Percentiles rank a stretch among this genome's conserved stretches.
Evolutionary conservation across 768 basidiomycete genomes (phyloP).

Genomic region (Mycena rosella): DNA sequence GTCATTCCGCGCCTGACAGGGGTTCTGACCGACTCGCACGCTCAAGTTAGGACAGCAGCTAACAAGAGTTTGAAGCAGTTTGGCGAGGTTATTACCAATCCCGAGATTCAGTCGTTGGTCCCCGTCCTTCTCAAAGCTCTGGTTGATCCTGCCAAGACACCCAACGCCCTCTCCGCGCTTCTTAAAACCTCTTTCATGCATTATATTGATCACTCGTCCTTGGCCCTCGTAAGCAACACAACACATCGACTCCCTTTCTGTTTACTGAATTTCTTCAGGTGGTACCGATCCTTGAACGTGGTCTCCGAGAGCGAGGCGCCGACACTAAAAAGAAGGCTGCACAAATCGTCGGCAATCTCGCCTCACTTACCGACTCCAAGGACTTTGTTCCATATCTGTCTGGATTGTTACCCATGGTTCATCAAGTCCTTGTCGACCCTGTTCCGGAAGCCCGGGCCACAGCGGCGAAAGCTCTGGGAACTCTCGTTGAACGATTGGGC

Average conservation of each 20-base stretch:
- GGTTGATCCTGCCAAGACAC: constrained; percentile 94
- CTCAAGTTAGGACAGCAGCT: constrained; percentile 92
- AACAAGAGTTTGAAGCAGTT: constrained; percentile 98
- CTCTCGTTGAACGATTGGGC: constrained; percentile 95
- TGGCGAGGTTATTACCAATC: constrained; percentile 98
- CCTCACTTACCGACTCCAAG: constrained; percentile 87
- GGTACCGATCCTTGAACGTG: constrained; percentile 94
- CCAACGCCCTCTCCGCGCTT: constrained; percentile 85
- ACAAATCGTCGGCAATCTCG: constrained; percentile 97
- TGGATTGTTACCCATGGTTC: constrained; percentile 89
- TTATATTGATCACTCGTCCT: constrained; percentile 96
- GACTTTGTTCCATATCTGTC: constrained; percentile 97
- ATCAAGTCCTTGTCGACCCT: constrained; percentile 93
- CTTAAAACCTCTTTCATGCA: constrained; percentile 97
- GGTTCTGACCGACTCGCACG: constrained; percentile 96
- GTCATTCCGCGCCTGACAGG: constrained; percentile 97
- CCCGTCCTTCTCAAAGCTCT: constrained; percentile 93
- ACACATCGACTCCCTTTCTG: neutral
- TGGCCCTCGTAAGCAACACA: constrained; percentile 79
- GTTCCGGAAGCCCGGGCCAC: constrained; percentile 98
- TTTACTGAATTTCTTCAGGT: constrained; percentile 62
- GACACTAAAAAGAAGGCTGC: constrained; percentile 96
- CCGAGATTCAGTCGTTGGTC: constrained; percentile 93
- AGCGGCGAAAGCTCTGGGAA: constrained; percentile 95
- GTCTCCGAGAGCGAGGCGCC: constrained; percentile 90